These are phyloP conservation scores for Naegleria fowleri DNA, from an alignment of 208 protist species.

Conservation along the genomic window DNA sequence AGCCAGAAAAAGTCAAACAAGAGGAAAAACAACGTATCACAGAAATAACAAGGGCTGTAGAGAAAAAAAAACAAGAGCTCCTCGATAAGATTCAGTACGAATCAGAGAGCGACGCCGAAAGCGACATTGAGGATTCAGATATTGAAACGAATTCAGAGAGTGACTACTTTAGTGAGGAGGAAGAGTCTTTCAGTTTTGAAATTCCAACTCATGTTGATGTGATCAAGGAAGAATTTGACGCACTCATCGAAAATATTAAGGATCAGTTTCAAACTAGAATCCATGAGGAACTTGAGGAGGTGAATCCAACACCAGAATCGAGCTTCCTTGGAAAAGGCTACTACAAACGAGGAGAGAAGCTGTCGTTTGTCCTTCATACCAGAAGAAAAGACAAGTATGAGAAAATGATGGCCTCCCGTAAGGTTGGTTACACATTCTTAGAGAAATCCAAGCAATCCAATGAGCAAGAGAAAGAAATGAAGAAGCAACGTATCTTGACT, in stretches of 20 bases:
- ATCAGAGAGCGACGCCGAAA: background rate
- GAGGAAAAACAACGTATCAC: background rate
- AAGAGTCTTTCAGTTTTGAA: background rate
- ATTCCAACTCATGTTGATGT: background rate
- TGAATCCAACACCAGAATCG: background rate
- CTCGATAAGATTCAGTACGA: background rate
- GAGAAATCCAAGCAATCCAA: background rate
- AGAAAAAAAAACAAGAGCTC: background rate
- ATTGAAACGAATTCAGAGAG: background rate
- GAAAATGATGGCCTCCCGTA: background rate
- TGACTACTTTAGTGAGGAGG: background rate
- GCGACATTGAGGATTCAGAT: background rate
- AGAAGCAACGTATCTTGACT: background rate
- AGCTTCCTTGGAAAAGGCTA: background rate
- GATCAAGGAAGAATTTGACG: background rate
- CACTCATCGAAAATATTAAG: background rate
- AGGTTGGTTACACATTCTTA: background rate
- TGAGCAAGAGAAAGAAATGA: background rate
- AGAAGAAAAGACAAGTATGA: background rate
- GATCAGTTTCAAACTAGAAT: background rate
- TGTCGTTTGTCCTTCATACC: background rate
- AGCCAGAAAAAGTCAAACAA: background rate
- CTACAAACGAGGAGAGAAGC: background rate
- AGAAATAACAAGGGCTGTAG: background rate
- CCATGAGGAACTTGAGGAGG: background rate